Conservation (phyloP, 257 asterid genomes). For the Solanum virginianum region DNA sequence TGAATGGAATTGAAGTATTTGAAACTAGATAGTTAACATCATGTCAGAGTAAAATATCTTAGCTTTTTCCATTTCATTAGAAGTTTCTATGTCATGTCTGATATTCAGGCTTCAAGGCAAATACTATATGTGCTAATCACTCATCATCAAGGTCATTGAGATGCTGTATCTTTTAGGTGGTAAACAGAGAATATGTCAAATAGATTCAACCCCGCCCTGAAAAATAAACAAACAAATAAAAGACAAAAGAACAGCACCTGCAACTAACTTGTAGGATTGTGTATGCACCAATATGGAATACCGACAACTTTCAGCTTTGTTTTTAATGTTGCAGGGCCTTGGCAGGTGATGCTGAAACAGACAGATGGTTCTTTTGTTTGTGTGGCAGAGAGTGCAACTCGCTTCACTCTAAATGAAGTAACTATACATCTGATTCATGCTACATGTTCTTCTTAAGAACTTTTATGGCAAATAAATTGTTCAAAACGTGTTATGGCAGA, state of each 20-base stretch:
- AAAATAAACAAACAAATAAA: background rate
- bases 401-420: slow-evolving; percentile 86
- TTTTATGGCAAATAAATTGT: background rate
- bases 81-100: background rate
- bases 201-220: background rate
- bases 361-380: slow-evolving; percentile 86
- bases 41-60: background rate
- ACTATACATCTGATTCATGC: slow-evolving; percentile 6
- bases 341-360: slow-evolving; percentile 99
- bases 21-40: background rate
- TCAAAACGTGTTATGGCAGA: slow-evolving; percentile 26
- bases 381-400: slow-evolving; percentile 77
- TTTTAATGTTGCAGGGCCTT: slow-evolving; percentile 55
- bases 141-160: background rate
- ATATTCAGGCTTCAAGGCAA: background rate
- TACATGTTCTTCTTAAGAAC: background rate
- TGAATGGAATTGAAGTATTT: background rate
- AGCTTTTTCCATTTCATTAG: background rate
- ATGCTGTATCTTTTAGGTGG: background rate
- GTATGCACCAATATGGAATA: background rate
- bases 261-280: background rate
- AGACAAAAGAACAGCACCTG: background rate
- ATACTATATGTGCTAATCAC: background rate
- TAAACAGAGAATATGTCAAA: background rate
- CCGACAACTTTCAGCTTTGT: background rate